A percentile compares a stretch with the other conserved stretches of the same genome.
Evolutionary conservation across 2,329 filamentous ascomycete species (phyloP).

Genomic region (Didymellaceae sp.): DNA sequence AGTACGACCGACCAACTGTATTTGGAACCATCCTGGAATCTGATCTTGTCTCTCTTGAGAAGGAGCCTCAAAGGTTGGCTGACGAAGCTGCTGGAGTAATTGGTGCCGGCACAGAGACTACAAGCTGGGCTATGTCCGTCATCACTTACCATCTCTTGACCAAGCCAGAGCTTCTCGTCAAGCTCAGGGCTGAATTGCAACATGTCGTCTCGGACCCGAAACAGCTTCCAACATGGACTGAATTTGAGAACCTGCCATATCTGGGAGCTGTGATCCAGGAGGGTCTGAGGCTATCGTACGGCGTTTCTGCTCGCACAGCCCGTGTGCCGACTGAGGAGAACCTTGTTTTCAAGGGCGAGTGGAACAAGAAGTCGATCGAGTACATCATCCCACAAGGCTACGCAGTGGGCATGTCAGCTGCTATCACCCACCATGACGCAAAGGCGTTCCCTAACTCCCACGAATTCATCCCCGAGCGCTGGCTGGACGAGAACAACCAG

Average conservation of each 20-base stretch:
- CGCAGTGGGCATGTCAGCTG: constrained; percentile 37
- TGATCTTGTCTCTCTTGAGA: constrained; percentile 24
- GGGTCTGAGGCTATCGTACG: constrained; percentile 38
- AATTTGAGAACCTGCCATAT: constrained; percentile 39
- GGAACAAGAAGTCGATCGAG: constrained; percentile 31
- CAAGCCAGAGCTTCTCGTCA: constrained; percentile 28
- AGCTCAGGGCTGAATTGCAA: constrained; percentile 34
- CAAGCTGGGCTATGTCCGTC: constrained; percentile 35
- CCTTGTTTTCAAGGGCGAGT: constrained; percentile 33
- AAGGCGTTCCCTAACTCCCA: constrained; percentile 32
- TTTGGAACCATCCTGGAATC: constrained; percentile 30
- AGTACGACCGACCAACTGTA: constrained; percentile 32
- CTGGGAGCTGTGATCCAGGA: constrained; percentile 44
- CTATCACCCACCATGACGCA: constrained; percentile 34
- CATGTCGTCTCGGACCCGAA: constrained; percentile 24
- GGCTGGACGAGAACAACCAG: constrained; percentile 36
- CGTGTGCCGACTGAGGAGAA: constrained; percentile 33
- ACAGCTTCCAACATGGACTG: constrained; percentile 25
- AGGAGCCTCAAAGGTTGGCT: constrained; percentile 33
- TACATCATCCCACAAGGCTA: constrained; percentile 32
- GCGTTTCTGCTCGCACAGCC: constrained; percentile 35
- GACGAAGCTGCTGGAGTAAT: constrained; percentile 43
- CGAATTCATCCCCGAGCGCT: constrained; percentile 39
- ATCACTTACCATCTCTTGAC: constrained; percentile 40
- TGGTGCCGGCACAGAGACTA: constrained; percentile 46